Conservation (phyloP, 352 stramenopile species). For the Globisporangium radiosum region DNA sequence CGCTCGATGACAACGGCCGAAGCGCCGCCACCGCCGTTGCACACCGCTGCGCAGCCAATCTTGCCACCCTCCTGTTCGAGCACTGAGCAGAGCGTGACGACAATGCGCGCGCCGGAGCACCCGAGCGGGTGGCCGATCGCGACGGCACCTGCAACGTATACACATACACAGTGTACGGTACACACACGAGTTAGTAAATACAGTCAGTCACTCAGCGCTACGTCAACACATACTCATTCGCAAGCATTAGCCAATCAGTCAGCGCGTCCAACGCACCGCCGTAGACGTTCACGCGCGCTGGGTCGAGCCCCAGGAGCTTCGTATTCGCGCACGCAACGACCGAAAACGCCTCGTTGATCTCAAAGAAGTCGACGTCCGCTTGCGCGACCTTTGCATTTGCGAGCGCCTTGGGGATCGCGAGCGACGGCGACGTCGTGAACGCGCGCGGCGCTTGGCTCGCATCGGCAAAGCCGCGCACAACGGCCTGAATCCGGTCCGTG, state of each 20-base stretch:
- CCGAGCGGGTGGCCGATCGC: constrained; percentile 60
- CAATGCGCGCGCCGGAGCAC: constrained; percentile 81
- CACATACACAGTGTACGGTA: too few species aligned
- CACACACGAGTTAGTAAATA: too few species aligned
- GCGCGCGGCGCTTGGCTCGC: constrained; percentile 76
- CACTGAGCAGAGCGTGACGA: constrained; percentile 90
- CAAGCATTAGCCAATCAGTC: too few species aligned
- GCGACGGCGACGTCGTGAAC: constrained; percentile 92
- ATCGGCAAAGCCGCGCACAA: constrained; percentile 64
- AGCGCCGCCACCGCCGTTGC: constrained; percentile 95
- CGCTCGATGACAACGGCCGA: constrained; percentile 93
- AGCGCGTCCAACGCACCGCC: constrained; percentile 42
- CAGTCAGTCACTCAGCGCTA: too few species aligned
- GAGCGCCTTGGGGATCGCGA: constrained; percentile 88
- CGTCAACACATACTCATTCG: too few species aligned
- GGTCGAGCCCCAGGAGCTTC: constrained; percentile 86
- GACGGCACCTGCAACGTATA: constrained; percentile 27
- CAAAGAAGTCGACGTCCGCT: constrained; percentile 91
- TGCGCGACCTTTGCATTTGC: constrained; percentile 66
- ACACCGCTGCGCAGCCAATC: constrained; percentile 92
- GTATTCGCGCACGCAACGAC: constrained; percentile 93
- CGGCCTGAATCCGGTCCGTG: constrained; percentile 39
- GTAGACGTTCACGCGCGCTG: constrained; percentile 90
- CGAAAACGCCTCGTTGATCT: constrained; percentile 98
- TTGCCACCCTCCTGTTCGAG: constrained; percentile 87